Evolutionary conservation across 352 stramenopile species (phyloP), one percentile per base, ranked within the genome.

Genomic region (Pythium chondricola): DNA sequence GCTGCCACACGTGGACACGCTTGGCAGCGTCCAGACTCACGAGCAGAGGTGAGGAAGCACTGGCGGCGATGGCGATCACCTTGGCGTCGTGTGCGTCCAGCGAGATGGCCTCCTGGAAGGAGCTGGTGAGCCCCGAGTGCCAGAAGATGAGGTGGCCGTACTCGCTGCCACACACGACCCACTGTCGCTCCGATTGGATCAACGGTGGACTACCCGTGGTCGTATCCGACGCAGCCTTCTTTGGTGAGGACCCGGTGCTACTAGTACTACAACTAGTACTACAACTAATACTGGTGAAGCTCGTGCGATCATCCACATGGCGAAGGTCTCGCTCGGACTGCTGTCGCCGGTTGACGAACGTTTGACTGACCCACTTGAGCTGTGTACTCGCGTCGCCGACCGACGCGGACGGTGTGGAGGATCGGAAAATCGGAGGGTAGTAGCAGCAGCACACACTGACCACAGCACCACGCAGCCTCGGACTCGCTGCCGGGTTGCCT

Each of bases 61-160:
- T 81, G 3, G 70, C 59, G 1, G 45, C 45, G 16, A 85, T 53
- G 25, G 69, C 50, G 2, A 74, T 54, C 18, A 87, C 65, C 7
- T 54, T 53, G 17, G 64, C 63, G 42, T 85, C 69, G 30, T 89
- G 78, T 5, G 66, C 74, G 10, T 84, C 69, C 22, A 86, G 50
- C 22, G 56, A 71, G 33, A 84, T 74, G 22, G 48, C 69, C 45
- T 69, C 73, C 32, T 59, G 48, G 26, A 65, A 62, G 11, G 26
- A 67, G 30, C 60, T 67, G 3, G 57, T 60, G 17, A 83, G 51
- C 3, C 71, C 70, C 11, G 78, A 80, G 57, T 85, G 72, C 74
- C 74, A 86, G 46, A 85, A 89, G 22, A 89, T 40, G 37, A 89
- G 44, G 29, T 89, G 69, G 6, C 78, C 78, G 16, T 65, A 69